Conservation (phyloP, 495 filamentous ascomycete species). For the Terfezia boudieri region DNA sequence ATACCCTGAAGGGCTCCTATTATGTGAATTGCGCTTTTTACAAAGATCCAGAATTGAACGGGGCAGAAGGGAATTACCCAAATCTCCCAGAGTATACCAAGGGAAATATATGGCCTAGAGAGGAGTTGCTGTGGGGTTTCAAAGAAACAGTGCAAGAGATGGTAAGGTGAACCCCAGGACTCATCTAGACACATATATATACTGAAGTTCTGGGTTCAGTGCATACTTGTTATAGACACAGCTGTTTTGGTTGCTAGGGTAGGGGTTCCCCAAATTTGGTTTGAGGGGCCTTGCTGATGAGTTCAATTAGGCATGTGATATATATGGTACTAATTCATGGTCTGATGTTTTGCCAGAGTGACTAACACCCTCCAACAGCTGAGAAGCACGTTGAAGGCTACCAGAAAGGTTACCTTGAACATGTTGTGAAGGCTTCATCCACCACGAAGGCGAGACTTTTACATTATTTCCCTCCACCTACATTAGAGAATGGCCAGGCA, state of each 20-base stretch:
- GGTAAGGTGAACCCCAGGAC: conserved; percentile 2
- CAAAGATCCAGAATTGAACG: conserved; percentile 38
- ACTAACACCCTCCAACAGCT: conserved; percentile 15
- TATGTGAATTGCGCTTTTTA: conserved; percentile 95
- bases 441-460: conserved; percentile 82
- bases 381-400: conserved; percentile 54
- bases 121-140: conserved; percentile 48
- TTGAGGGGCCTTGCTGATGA: too few species aligned
- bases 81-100: conserved; percentile 39
- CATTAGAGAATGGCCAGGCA: conserved; percentile 10
- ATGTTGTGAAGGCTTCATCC: conserved; percentile 59
- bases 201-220: conserved; percentile 17
- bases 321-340: conserved; percentile 30
- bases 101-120: conserved; percentile 66
- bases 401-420: conserved; percentile 53
- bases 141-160: conserved; percentile 46
- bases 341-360: too few species aligned
- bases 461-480: conserved; percentile 65
- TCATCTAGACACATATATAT: background rate
- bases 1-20: conserved; percentile 87
- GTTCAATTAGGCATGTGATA: conserved; percentile 44
- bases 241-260: conserved; percentile 58
- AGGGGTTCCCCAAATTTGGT: background rate
- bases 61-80: conserved; percentile 28
- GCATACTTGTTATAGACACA: conserved; percentile 64